These are phyloP conservation scores for Coffea canephora DNA, from an alignment of 257 asterid genomes.

Conservation along the genomic window DNA sequence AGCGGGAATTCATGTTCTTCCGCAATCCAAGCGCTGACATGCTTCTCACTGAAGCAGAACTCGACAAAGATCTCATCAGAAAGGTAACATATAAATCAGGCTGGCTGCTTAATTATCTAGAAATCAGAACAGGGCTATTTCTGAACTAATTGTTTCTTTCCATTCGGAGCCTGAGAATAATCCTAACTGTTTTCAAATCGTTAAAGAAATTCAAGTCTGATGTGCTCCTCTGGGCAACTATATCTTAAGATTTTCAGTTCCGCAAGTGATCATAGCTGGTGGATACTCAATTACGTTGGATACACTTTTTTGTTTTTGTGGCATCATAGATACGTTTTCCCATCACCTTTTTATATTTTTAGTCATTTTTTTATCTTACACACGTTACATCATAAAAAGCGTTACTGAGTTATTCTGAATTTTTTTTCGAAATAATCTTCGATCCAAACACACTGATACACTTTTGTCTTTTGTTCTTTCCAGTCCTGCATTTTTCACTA, in stretches of 20 bases:
- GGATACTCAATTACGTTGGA: neutral
- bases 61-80: constrained; percentile 31
- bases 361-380: too few relatives aligned
- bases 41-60: constrained; percentile 38
- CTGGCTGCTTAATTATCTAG: neutral
- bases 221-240: neutral
- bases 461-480: neutral
- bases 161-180: neutral
- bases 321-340: too few relatives aligned
- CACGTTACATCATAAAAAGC: too few relatives aligned
- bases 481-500: constrained; percentile 28
- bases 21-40: constrained; percentile 41
- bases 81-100: constrained; percentile 16
- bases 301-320: neutral
- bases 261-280: neutral
- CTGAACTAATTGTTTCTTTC: too few relatives aligned
- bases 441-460: too few relatives aligned
- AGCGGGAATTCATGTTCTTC: constrained; percentile 39
- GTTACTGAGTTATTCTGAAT: too few relatives aligned
- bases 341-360: too few relatives aligned
- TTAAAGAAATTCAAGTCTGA: neutral
- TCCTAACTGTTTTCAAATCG: neutral
- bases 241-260: neutral
- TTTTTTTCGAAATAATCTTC: too few relatives aligned
- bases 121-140: neutral